phyloP scores from a whole-genome alignment of 768 basidiomycete genomes.

The Panaeolus cyanescens region DNA sequence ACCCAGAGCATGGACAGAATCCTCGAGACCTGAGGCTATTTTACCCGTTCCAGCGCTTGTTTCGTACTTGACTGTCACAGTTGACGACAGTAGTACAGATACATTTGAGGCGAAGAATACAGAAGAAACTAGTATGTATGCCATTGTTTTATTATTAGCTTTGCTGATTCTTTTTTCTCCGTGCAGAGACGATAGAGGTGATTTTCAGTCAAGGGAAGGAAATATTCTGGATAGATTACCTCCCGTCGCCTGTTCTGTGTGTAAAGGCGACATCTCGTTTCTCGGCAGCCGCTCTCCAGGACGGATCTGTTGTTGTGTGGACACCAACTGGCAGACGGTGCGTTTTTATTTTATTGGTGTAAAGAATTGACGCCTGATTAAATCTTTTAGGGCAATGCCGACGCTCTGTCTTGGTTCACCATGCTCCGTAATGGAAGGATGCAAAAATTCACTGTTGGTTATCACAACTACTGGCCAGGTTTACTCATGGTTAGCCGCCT shows the following conservation, averaged over 20 bases:
- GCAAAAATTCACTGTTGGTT: conserved; percentile 64
- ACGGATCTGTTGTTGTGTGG: conserved; percentile 84
- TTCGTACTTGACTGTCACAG: conserved; percentile 52
- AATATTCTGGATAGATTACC: conserved; percentile 88
- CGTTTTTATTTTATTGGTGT: conserved; percentile 17
- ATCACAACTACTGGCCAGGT: conserved; percentile 74
- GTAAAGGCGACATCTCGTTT: conserved; percentile 66
- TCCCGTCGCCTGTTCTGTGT: conserved; percentile 70
- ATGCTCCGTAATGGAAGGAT: conserved; percentile 67
- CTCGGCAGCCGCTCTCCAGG: conserved; percentile 77
- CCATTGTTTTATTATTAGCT: conserved; percentile 1
- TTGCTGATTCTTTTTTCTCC: conserved; percentile 5
- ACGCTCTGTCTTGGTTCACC: conserved; percentile 73
- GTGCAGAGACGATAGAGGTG: conserved; percentile 66
- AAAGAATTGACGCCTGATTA: conserved; percentile 2
- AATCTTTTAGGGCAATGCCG: conserved; percentile 67
- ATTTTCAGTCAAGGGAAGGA: conserved; percentile 63
- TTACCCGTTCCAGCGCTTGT: conserved; percentile 24
- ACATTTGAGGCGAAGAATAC: conserved; percentile 80
- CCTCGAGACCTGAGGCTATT: not conserved
- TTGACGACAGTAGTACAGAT: conserved; percentile 68
- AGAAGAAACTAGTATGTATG: conserved; percentile 56
- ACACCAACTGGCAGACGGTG: conserved; percentile 84
- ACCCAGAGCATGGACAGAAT: not conserved
- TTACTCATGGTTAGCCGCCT: conserved; percentile 66